Base-by-base conservation (phyloP, 495 filamentous ascomycete species). In the Mytilinidion resinicola region DNA sequence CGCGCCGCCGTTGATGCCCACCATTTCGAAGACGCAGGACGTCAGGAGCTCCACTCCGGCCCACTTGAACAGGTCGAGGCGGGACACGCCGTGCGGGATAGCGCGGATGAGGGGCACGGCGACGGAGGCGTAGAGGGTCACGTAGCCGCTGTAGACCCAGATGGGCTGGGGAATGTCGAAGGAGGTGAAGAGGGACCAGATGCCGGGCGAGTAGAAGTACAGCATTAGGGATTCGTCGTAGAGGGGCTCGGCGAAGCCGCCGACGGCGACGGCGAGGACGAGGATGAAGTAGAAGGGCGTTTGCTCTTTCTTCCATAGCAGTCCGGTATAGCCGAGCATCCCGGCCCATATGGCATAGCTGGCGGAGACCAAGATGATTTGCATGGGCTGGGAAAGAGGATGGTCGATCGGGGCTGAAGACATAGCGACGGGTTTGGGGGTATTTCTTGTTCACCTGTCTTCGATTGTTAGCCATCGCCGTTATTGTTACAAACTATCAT, bases 101-200 rank as follows among this genome's bases (percentile, higher is more conserved):
- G 15, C 46, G 21, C 46, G 17, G 21, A 30, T 25, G 4, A 49
- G 21, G 46, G 14, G 14, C 17, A 49, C 46, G 21, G 46, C 17
- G 14, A 49, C 17, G 7, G 46, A 25, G 46, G 46, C 46, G 21
- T 49, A 49, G 21, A 49, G 46, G 14, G 46, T 49, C 19, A 49
- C 46, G 14, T 49, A 49, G 46, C 46, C 17, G 21, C 46, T 49
- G 21, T 49, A 49, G 9, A 49, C 46, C 46, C 46, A 49, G 14
- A 49, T 30, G 1, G 46, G 46, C 14, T 49, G 46, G 8, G 46
- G 46, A 17, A 49, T 49, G 21, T 49, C 46, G 46, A 49, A 49
- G 9, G 46, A 49, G 9, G 46, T 21, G 46, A 25, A 49, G 19
- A 49, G 21, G 7, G 15, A 25, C 46, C 46, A 49, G 14, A 49